phyloP scores from a whole-genome alignment of 1,284 basidiomycete genomes.

The Gomphus sp. region DNA sequence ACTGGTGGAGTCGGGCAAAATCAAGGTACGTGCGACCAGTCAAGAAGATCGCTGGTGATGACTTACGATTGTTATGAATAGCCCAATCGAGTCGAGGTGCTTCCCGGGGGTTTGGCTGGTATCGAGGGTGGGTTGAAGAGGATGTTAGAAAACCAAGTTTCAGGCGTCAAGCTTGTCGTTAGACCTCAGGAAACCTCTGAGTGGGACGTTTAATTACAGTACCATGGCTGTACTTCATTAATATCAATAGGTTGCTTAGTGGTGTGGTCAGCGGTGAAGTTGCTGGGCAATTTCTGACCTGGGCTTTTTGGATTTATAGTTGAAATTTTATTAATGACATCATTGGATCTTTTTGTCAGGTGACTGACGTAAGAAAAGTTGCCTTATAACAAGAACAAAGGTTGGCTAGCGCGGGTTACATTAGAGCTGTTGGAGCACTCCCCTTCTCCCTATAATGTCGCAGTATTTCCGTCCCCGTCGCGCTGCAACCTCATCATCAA shows the following conservation, averaged over 20 bases:
- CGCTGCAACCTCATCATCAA: background rate
- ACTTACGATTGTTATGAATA: conserved; percentile 12
- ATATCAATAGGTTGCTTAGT: no score
- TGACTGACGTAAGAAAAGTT: no score
- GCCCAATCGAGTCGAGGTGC: conserved; percentile 33
- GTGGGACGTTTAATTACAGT: background rate
- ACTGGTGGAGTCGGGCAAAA: conserved; percentile 25
- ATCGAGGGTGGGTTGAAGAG: conserved; percentile 33
- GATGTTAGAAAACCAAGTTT: conserved; percentile 32
- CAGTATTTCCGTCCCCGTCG: background rate
- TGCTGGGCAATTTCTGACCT: no score
- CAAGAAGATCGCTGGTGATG: conserved; percentile 8
- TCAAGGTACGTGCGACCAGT: conserved; percentile 23
- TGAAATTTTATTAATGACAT: no score
- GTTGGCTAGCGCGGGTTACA: no score
- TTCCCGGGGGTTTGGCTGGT: conserved; percentile 36
- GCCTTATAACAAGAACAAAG: no score
- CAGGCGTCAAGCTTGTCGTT: conserved; percentile 40
- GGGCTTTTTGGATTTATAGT: no score
- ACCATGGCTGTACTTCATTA: no score
- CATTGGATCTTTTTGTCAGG: no score
- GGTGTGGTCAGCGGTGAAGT: no score
- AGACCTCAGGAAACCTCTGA: conserved; percentile 33
- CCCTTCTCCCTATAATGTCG: background rate
- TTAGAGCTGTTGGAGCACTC: background rate